These are phyloP conservation scores for Candida tropicalis DNA, from an alignment of 1,139 yeast species.

Conservation along the genomic window DNA sequence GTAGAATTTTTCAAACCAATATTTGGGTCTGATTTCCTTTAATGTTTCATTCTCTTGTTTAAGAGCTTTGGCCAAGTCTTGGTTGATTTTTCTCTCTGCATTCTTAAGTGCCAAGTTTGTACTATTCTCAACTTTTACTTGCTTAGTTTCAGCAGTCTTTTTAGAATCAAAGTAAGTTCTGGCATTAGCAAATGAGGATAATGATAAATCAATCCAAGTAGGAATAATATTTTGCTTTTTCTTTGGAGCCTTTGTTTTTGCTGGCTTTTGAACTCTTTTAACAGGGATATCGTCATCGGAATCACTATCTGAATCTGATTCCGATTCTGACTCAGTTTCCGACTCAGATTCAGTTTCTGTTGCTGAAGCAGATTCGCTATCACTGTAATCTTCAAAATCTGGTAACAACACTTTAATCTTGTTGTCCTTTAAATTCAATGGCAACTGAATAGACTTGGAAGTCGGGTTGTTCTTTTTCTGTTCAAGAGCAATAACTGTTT, in stretches of 20 bases:
- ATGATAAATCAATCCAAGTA: slow-evolving; percentile 66
- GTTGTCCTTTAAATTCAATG: slow-evolving; percentile 71
- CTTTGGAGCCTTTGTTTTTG: not conserved
- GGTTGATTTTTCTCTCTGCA: slow-evolving; percentile 77
- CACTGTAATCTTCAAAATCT: slow-evolving; percentile 39
- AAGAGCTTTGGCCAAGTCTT: slow-evolving; percentile 68
- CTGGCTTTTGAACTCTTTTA: slow-evolving; percentile 2
- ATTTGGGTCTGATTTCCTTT: slow-evolving; percentile 68
- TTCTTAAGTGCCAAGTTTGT: slow-evolving; percentile 80
- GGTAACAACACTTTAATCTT: slow-evolving; percentile 65
- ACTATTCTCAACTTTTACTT: slow-evolving; percentile 76
- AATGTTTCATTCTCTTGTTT: slow-evolving; percentile 66
- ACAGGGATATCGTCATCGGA: slow-evolving; percentile 18
- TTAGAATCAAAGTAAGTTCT: slow-evolving; percentile 81
- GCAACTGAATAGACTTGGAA: slow-evolving; percentile 65
- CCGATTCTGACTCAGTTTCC: slow-evolving; percentile 34
- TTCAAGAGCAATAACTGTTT: slow-evolving; percentile 70
- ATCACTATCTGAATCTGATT: slow-evolving; percentile 32
- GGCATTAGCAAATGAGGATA: slow-evolving; percentile 90
- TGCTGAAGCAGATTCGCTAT: slow-evolving; percentile 29
- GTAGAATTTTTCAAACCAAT: slow-evolving; percentile 90
- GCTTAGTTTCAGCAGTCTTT: slow-evolving; percentile 76
- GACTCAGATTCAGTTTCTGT: slow-evolving; percentile 33
- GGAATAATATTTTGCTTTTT: slow-evolving; percentile 23
- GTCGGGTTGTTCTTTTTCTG: slow-evolving; percentile 64